phyloP scores from a whole-genome alignment of 805 yeast species.

The Candida nitratophila region DNA sequence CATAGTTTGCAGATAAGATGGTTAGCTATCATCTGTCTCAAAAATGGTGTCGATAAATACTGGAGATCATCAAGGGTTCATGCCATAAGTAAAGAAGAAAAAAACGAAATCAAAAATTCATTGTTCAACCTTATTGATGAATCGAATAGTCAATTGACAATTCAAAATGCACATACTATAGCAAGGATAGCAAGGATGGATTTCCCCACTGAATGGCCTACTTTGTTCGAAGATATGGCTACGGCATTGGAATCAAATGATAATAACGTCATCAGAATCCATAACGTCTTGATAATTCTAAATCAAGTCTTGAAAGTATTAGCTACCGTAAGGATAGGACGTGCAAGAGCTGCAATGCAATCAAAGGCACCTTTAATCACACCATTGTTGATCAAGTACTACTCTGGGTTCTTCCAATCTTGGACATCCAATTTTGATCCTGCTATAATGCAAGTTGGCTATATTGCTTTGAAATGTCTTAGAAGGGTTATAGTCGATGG shows the following conservation, averaged over 20 bases:
- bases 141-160: slow-evolving; percentile 63
- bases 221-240: slow-evolving; percentile 60
- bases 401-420: slow-evolving; percentile 48
- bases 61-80: slow-evolving; percentile 68
- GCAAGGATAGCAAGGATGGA: slow-evolving; percentile 77
- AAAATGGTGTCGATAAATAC: slow-evolving; percentile 76
- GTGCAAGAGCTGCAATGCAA: slow-evolving; percentile 73
- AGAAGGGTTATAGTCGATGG: slow-evolving; percentile 75
- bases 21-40: slow-evolving; percentile 82
- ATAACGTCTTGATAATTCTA: slow-evolving; percentile 57
- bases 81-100: slow-evolving; percentile 60
- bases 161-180: slow-evolving; percentile 81
- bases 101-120: slow-evolving; percentile 48
- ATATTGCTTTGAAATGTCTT: slow-evolving; percentile 65
- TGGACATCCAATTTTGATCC: slow-evolving; percentile 52
- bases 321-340: slow-evolving; percentile 74
- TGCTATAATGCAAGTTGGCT: slow-evolving; percentile 65
- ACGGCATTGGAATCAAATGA: slow-evolving; percentile 36
- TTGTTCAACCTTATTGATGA: slow-evolving; percentile 56
- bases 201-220: slow-evolving; percentile 85
- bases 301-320: slow-evolving; percentile 75
- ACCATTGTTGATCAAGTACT: slow-evolving; percentile 52
- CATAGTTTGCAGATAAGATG: slow-evolving; percentile 64
- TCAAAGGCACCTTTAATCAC: slow-evolving; percentile 58
- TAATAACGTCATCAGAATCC: slow-evolving; percentile 44